Percentiles rank a stretch among this genome's conserved stretches.
Evolutionary conservation across 2,329 filamentous ascomycete species (phyloP).

Genomic region (Torrubiellomyces zombiae): DNA sequence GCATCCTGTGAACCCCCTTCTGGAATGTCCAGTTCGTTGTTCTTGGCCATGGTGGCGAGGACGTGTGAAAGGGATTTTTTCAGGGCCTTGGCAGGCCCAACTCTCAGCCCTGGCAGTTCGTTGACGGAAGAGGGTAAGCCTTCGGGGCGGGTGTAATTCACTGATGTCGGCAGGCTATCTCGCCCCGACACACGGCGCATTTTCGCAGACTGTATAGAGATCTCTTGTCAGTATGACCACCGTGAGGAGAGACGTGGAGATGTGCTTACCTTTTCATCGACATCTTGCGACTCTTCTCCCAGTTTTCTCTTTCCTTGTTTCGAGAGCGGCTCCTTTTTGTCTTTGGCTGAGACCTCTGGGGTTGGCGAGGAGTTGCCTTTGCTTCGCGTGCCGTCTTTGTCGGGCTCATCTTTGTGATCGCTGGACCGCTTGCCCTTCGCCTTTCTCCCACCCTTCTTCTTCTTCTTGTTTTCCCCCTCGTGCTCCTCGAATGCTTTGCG

Average conservation of each 20-base stretch:
- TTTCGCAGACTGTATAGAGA: conserved; percentile 19
- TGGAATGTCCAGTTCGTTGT: conserved; percentile 43
- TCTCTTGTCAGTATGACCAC: neutral
- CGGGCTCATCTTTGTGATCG: conserved; percentile 45
- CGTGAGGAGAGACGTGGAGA: too few species aligned
- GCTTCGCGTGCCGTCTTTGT: conserved; percentile 19
- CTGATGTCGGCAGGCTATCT: conserved; percentile 18
- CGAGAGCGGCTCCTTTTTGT: conserved; percentile 26
- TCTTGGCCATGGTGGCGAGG: conserved; percentile 50
- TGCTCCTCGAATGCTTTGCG: conserved; percentile 47
- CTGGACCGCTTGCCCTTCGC: conserved; percentile 47
- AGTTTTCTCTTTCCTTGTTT: conserved; percentile 40
- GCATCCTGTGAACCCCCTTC: conserved; percentile 46
- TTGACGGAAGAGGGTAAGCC: conserved; percentile 34
- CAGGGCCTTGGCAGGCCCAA: conserved; percentile 52
- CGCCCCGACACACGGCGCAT: conserved; percentile 38
- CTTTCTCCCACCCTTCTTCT: conserved; percentile 42
- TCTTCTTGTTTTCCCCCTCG: conserved; percentile 40
- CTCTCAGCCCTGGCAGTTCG: conserved; percentile 46
- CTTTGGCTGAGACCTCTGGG: conserved; percentile 24
- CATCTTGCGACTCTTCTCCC: conserved; percentile 38
- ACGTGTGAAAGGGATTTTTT: conserved; percentile 51
- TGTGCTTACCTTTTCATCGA: conserved; percentile 28
- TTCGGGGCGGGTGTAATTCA: conserved; percentile 30
- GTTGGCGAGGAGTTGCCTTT: conserved; percentile 23